phyloP scores from a whole-genome alignment of 495 filamentous ascomycete genomes.

The Chaetomidium leptoderma region DNA sequence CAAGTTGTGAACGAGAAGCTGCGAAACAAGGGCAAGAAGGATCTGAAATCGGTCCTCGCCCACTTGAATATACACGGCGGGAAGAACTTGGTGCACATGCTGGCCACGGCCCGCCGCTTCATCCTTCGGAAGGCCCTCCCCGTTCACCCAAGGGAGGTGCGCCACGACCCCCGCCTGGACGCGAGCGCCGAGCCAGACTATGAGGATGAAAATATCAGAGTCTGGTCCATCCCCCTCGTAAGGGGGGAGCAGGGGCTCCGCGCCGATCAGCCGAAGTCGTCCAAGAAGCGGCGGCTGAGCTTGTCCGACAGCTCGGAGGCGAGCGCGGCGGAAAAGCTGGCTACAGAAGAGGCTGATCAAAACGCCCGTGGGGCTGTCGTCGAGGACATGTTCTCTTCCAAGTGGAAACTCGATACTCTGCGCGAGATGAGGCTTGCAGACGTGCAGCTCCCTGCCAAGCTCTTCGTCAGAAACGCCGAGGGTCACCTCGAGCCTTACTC shows the following conservation, averaged over 20 bases:
- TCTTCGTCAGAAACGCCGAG: slow-evolving; percentile 62
- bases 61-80: slow-evolving; percentile 69
- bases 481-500: slow-evolving; percentile 65
- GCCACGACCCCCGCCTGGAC: slow-evolving; percentile 34
- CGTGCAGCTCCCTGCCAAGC: slow-evolving; percentile 60
- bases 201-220: slow-evolving; percentile 66
- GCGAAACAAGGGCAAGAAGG: slow-evolving; percentile 27
- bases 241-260: background rate
- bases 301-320: slow-evolving; percentile 10
- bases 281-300: slow-evolving; percentile 24
- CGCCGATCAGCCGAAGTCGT: background rate
- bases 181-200: slow-evolving; percentile 54
- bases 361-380: slow-evolving; percentile 58
- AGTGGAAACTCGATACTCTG: slow-evolving; percentile 68
- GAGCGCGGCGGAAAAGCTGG: slow-evolving; percentile 3
- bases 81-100: slow-evolving; percentile 67
- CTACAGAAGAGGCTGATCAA: slow-evolving; percentile 28
- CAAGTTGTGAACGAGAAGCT: slow-evolving; percentile 28
- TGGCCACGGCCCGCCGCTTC: slow-evolving; percentile 80
- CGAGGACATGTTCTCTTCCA: slow-evolving; percentile 74
- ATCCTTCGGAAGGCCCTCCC: slow-evolving; percentile 83
- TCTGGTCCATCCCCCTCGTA: slow-evolving; percentile 69
- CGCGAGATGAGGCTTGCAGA: slow-evolving; percentile 58
- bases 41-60: slow-evolving; percentile 10
- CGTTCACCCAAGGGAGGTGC: slow-evolving; percentile 61